Conservation (phyloP, 352 stramenopile species). For the Pythium dissotocum region DNA sequence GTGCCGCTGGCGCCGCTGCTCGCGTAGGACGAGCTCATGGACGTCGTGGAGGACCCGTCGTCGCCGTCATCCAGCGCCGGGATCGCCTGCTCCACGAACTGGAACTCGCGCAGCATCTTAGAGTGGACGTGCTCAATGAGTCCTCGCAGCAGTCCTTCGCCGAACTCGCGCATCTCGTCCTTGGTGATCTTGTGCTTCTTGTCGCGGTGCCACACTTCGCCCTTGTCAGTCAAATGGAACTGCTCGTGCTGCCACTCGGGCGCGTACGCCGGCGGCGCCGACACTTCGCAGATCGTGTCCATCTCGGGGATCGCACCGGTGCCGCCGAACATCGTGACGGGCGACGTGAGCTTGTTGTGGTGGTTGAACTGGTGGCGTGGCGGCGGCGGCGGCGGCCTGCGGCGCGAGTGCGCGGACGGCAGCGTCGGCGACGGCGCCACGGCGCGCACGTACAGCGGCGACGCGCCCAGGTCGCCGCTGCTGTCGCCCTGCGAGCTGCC, state of each 20-base stretch:
- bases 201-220: conserved; percentile 51
- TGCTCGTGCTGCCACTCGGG: conserved; percentile 55
- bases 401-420: not conserved
- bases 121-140: conserved; percentile 79
- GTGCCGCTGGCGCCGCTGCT: conserved; percentile 17
- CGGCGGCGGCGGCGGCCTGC: conserved; percentile 17
- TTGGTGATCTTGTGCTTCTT: conserved; percentile 64
- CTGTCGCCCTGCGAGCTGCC: conserved; percentile 19
- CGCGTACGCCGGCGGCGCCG: conserved; percentile 42
- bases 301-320: conserved; percentile 43
- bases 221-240: conserved; percentile 60
- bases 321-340: conserved; percentile 31
- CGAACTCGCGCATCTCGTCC: conserved; percentile 64
- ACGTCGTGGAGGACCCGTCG: conserved; percentile 22
- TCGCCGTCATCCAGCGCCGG: conserved; percentile 60
- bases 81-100: conserved; percentile 81
- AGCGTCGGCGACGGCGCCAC: conserved; percentile 2
- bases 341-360: conserved; percentile 22
- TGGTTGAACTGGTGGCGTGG: not conserved
- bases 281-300: conserved; percentile 77
- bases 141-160: conserved; percentile 64
- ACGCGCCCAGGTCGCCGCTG: conserved; percentile 3
- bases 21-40: conserved; percentile 43
- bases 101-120: conserved; percentile 77
- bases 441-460: conserved; percentile 4